Percentiles rank a stretch among this genome's conserved stretches.
Conservation (phyloP, 2,329 filamentous ascomycete species). For the Penicillium sp. region DNA sequence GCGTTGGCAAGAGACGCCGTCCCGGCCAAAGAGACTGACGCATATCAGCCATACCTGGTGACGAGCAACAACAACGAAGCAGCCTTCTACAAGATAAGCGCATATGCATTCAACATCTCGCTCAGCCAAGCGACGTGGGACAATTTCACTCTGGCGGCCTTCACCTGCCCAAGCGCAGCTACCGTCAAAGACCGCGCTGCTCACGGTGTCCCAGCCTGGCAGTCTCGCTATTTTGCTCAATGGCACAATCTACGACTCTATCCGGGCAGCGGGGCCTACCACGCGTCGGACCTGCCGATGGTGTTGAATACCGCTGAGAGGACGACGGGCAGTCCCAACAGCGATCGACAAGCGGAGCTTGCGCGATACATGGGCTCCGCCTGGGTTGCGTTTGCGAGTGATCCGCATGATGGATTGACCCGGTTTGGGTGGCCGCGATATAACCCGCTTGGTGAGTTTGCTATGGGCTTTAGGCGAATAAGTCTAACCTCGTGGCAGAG, state of each 20-base stretch:
- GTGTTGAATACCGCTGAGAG: conserved; percentile 45
- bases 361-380: conserved; percentile 42
- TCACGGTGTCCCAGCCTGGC: conserved; percentile 43
- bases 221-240: conserved; percentile 51
- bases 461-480: neutral
- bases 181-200: conserved; percentile 38
- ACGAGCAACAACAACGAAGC: conserved; percentile 50
- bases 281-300: conserved; percentile 51
- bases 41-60: conserved; percentile 39
- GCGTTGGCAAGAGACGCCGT: neutral
- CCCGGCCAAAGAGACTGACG: neutral
- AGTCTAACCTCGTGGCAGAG: conserved; percentile 3
- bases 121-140: conserved; percentile 41
- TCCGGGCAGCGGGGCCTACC: conserved; percentile 49
- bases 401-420: conserved; percentile 39
- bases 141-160: conserved; percentile 46
- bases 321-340: conserved; percentile 40
- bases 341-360: conserved; percentile 31
- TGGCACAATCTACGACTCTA: conserved; percentile 51
- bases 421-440: conserved; percentile 41
- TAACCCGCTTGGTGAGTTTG: conserved; percentile 16
- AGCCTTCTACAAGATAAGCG: conserved; percentile 49
- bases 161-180: conserved; percentile 47
- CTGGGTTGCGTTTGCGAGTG: conserved; percentile 43
- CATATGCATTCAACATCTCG: conserved; percentile 40